A percentile compares a stretch with the other conserved stretches of the same genome.
Evolutionary conservation across 805 yeast genomes (phyloP).

Genomic region (Millerozyma acaciae): DNA sequence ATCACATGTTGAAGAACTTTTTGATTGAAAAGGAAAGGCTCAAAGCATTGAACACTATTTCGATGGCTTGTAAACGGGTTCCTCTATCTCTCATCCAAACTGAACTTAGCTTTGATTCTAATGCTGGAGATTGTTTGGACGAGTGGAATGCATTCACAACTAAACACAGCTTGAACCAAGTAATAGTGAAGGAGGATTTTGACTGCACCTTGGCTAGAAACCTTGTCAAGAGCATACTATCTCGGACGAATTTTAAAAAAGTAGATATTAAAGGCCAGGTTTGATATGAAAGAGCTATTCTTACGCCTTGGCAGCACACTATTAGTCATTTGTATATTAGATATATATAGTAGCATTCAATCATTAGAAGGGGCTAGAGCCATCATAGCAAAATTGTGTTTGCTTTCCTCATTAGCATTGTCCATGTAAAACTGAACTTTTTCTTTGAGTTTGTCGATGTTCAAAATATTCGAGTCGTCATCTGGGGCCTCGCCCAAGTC

Average conservation of each 20-base stretch:
- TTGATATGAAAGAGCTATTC: not conserved
- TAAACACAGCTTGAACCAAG: conserved; percentile 34
- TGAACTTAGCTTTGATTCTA: conserved; percentile 39
- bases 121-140: conserved; percentile 25
- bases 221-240: conserved; percentile 31
- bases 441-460: conserved; percentile 44
- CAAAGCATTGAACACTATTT: conserved; percentile 50
- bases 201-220: conserved; percentile 34
- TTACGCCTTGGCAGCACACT: no score
- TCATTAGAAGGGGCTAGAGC: conserved; percentile 65
- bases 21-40: conserved; percentile 59
- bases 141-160: conserved; percentile 35
- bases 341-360: conserved; percentile 10
- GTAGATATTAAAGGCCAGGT: conserved; percentile 92
- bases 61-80: conserved; percentile 53
- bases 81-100: conserved; percentile 30
- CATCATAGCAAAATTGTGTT: conserved; percentile 68
- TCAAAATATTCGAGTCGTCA: conserved; percentile 46
- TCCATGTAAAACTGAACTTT: conserved; percentile 68
- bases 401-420: conserved; percentile 54
- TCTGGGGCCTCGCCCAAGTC: conserved; percentile 46
- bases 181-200: conserved; percentile 14
- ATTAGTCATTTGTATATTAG: not conserved
- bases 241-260: conserved; percentile 42
- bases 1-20: conserved; percentile 27